These are phyloP conservation scores for Vitis labrusca DNA, from an alignment of 164 flowering plant genomes.

Conservation along the genomic window DNA sequence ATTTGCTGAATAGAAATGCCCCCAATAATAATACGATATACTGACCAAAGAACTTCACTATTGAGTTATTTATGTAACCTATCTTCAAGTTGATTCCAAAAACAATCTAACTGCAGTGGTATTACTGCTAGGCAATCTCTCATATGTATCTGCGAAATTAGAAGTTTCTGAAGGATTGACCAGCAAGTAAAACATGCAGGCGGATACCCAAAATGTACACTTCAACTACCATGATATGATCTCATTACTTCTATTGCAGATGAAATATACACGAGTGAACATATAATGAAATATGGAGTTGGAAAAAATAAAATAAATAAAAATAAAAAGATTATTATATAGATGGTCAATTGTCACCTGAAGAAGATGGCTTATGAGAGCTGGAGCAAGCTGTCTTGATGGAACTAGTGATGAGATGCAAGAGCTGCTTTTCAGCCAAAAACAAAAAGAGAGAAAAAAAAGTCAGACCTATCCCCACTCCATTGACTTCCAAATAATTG, in stretches of 20 bases:
- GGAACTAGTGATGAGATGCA: constrained; percentile 28
- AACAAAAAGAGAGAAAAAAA: too few relatives aligned
- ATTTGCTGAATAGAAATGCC: too few relatives aligned
- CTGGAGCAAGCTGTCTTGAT: constrained; percentile 29
- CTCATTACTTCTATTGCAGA: not conserved
- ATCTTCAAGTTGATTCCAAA: not conserved
- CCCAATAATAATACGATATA: too few relatives aligned
- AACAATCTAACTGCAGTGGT: not conserved
- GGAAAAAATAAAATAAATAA: not conserved
- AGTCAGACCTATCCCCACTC: not conserved
- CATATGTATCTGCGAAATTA: not conserved
- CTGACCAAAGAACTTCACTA: not conserved
- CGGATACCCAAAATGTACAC: not conserved
- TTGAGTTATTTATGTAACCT: too few relatives aligned
- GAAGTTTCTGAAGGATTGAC: not conserved
- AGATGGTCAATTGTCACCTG: not conserved
- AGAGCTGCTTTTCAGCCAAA: constrained; percentile 25
- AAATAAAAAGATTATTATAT: not conserved
- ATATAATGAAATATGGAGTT: not conserved
- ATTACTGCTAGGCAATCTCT: not conserved
- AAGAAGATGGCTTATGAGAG: constrained; percentile 14
- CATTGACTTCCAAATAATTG: not conserved
- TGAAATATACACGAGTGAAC: not conserved
- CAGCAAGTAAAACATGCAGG: not conserved
- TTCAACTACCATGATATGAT: not conserved